These are phyloP conservation scores for Trichomonas vaginalis DNA, from an alignment of 208 protist species.

Conservation along the genomic window DNA sequence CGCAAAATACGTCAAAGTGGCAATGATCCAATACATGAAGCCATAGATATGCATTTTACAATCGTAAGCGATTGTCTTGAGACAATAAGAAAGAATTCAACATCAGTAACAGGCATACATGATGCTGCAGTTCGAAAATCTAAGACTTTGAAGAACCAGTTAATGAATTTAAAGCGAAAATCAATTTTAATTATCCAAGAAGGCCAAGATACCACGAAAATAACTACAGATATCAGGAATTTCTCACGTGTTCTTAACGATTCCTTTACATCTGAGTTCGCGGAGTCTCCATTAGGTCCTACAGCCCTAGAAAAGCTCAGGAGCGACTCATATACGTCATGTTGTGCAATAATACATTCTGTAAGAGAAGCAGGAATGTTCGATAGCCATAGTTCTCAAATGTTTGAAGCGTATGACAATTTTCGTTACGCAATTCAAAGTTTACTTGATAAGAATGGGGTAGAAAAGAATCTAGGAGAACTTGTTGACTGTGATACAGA, in stretches of 20 bases:
- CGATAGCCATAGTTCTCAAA: background rate
- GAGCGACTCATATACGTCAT: background rate
- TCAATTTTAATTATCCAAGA: background rate
- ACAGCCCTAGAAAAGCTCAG: background rate
- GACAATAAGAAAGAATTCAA: background rate
- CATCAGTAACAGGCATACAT: background rate
- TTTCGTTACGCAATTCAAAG: background rate
- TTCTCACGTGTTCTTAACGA: background rate
- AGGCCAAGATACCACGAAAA: background rate
- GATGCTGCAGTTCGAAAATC: background rate
- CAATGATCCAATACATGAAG: background rate
- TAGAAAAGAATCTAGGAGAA: background rate
- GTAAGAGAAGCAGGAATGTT: background rate
- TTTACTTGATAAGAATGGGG: background rate
- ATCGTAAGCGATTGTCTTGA: background rate
- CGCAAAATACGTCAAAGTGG: background rate
- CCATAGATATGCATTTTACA: background rate
- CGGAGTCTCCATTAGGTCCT: background rate
- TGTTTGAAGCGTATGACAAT: background rate
- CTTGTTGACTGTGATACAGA: background rate
- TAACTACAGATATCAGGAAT: background rate
- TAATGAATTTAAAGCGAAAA: background rate
- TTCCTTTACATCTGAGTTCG: background rate
- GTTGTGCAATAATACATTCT: background rate
- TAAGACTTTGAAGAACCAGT: background rate